Evolutionary conservation across 805 yeast species (phyloP).

Genomic region (Saturnispora halmiae): DNA sequence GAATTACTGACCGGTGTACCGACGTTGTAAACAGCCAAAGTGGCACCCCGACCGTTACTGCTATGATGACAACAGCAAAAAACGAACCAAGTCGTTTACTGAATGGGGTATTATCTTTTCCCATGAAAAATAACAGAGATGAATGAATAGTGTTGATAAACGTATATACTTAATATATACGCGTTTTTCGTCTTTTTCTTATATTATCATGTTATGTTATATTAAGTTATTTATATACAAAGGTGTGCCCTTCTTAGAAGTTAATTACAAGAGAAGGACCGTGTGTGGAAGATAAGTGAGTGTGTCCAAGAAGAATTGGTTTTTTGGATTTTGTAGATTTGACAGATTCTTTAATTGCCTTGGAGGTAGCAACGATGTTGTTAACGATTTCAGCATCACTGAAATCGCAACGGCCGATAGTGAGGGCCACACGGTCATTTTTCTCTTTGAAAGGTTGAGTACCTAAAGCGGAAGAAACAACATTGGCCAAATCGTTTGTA

Average conservation of each 20-base stretch:
- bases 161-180: no score
- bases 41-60: constrained; percentile 43
- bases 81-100: constrained; percentile 16
- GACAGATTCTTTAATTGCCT: constrained; percentile 47
- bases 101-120: background rate
- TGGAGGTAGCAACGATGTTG: constrained; percentile 59
- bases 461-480: constrained; percentile 52
- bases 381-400: constrained; percentile 65
- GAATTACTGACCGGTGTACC: constrained; percentile 54
- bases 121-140: background rate
- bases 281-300: constrained; percentile 57
- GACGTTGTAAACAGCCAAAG: constrained; percentile 53
- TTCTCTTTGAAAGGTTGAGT: constrained; percentile 73
- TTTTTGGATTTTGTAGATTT: constrained; percentile 53
- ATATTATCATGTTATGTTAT: background rate
- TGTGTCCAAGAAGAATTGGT: constrained; percentile 61
- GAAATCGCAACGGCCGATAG: constrained; percentile 72
- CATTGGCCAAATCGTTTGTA: constrained; percentile 46
- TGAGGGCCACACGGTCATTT: constrained; percentile 48
- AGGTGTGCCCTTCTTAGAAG: constrained; percentile 25
- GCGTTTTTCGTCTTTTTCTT: no score
- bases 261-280: constrained; percentile 75
- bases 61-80: constrained; percentile 21
- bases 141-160: no score
- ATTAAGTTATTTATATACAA: constrained; percentile 1